Evolutionary conservation across 306 rosid genomes (phyloP).

Genomic region (Trifolium subterraneum): DNA sequence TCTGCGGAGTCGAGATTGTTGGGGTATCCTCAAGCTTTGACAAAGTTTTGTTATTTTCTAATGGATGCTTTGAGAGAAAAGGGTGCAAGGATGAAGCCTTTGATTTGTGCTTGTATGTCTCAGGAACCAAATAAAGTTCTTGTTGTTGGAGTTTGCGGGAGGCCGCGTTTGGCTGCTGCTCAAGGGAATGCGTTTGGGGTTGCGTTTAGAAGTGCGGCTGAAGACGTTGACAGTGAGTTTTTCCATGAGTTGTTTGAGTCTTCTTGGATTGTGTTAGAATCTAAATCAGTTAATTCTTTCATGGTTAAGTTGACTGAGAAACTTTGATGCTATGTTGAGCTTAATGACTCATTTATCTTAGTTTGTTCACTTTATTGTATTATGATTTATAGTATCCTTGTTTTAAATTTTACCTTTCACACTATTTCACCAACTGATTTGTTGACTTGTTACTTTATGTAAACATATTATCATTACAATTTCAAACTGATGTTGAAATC

Average conservation of each 20-base stretch:
- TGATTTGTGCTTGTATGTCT: slow-evolving; percentile 90
- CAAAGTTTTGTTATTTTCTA: slow-evolving; percentile 85
- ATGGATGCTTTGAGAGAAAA: slow-evolving; percentile 94
- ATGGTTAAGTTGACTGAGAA: slow-evolving; percentile 92
- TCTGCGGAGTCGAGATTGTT: slow-evolving; percentile 65
- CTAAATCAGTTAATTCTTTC: slow-evolving; percentile 75
- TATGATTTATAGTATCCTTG: slow-evolving; percentile 38
- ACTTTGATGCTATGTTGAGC: slow-evolving; percentile 50
- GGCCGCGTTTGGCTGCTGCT: slow-evolving; percentile 88
- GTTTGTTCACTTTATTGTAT: slow-evolving; percentile 12
- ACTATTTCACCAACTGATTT: slow-evolving; percentile 8
- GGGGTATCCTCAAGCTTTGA: slow-evolving; percentile 95
- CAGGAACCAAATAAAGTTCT: slow-evolving; percentile 79
- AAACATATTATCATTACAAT: slow-evolving; percentile 26
- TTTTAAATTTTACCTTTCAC: slow-evolving; percentile 30
- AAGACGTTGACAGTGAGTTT: slow-evolving; percentile 75
- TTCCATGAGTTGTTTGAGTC: slow-evolving; percentile 95
- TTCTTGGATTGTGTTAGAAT: slow-evolving; percentile 86
- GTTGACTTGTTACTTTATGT: slow-evolving; percentile 23
- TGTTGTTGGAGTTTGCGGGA: slow-evolving; percentile 93
- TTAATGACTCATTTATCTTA: slow-evolving; percentile 36
- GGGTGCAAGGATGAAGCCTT: slow-evolving; percentile 95
- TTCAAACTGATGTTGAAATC: slow-evolving; percentile 19
- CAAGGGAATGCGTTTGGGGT: slow-evolving; percentile 89
- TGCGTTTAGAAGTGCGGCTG: slow-evolving; percentile 80